Evolutionary conservation across 1,284 basidiomycete species (phyloP).

Genomic region (Calocybe gambosa): DNA sequence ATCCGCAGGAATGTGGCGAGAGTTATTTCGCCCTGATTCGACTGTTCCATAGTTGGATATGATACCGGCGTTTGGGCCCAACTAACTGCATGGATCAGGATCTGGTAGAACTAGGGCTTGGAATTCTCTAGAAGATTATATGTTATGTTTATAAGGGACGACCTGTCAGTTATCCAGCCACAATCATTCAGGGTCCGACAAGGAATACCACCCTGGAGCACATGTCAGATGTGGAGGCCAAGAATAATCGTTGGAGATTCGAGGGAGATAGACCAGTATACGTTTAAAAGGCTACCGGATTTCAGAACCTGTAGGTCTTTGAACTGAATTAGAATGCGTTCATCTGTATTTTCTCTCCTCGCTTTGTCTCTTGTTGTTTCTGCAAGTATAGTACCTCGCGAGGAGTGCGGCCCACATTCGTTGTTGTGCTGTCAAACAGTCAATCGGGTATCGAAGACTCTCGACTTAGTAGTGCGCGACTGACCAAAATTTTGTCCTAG

Average conservation of each 20-base stretch:
- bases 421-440: not conserved
- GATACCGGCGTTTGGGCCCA: too few species aligned
- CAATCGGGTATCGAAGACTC: not conserved
- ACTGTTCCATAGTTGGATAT: too few species aligned
- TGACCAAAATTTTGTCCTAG: not conserved
- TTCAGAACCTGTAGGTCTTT: not conserved
- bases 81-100: too few species aligned
- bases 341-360: not conserved
- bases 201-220: not conserved
- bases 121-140: too few species aligned
- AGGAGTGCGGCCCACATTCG: not conserved
- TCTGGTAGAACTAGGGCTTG: not conserved
- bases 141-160: not conserved
- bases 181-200: not conserved
- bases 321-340: not conserved
- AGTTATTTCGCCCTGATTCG: too few species aligned
- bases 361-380: not conserved
- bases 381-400: not conserved
- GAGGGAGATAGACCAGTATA: not conserved
- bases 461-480: not conserved
- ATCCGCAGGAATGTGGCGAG: too few species aligned
- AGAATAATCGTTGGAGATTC: not conserved
- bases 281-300: not conserved
- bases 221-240: not conserved
- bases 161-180: not conserved